Conservation (phyloP, 2,329 filamentous ascomycete species). For the Aspergillus glaucus region DNA sequence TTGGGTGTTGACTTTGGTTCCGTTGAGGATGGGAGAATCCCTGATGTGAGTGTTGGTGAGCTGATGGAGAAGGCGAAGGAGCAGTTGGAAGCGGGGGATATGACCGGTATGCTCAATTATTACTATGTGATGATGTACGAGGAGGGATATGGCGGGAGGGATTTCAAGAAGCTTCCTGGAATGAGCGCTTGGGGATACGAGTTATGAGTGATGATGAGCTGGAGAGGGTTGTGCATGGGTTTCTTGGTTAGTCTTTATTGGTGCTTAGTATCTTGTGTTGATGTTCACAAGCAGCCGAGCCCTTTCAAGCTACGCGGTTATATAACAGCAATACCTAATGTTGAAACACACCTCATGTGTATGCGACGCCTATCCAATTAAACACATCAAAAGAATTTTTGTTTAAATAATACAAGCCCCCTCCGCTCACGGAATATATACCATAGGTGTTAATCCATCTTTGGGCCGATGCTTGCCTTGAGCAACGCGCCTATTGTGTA, state of each 20-base stretch:
- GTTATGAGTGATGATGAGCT: conserved; percentile 2
- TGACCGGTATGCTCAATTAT: background rate
- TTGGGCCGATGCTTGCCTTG: background rate
- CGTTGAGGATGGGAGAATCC: background rate
- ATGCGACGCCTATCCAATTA: background rate
- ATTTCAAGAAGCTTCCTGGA: conserved; percentile 3
- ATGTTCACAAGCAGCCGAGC: background rate
- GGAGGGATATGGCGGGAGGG: conserved; percentile 1
- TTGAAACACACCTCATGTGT: too few relatives aligned
- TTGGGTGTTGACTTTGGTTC: background rate
- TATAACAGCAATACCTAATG: too few relatives aligned
- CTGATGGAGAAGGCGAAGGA: conserved; percentile 1
- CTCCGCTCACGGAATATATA: background rate
- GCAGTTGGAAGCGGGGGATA: background rate
- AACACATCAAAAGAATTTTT: background rate
- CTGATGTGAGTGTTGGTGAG: background rate
- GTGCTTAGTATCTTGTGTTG: background rate
- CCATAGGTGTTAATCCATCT: background rate
- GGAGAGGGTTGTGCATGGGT: background rate
- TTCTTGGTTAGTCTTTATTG: background rate
- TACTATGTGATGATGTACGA: conserved; percentile 5
- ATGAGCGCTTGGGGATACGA: background rate
- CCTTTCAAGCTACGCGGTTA: too few relatives aligned
- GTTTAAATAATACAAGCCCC: background rate
- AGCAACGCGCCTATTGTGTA: background rate